These are phyloP conservation scores for Leccinum subfulvum DNA, from an alignment of 1,284 basidiomycete genomes.

Conservation along the genomic window DNA sequence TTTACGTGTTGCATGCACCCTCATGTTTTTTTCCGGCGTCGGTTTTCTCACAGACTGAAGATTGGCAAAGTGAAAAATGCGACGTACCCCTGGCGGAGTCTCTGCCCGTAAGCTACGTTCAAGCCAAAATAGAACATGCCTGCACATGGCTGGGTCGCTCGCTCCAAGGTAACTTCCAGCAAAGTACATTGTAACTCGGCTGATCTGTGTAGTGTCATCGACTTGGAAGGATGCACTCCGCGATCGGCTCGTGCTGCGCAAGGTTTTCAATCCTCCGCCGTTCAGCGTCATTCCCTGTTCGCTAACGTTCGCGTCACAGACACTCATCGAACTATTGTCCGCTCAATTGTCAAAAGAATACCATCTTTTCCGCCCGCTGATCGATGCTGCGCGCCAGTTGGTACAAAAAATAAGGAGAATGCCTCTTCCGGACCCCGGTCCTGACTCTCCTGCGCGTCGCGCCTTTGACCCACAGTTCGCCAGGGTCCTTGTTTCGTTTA, in stretches of 20 bases:
- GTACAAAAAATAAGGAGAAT: conserved; percentile 20
- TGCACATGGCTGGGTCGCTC: conserved; percentile 50
- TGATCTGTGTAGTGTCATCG: conserved; percentile 34
- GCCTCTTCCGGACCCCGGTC: conserved; percentile 35
- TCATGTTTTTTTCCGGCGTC: conserved; percentile 10
- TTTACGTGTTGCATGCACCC: conserved; percentile 9
- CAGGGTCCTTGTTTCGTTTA: conserved; percentile 67
- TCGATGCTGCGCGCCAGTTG: conserved; percentile 23
- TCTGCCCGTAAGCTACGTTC: conserved; percentile 57
- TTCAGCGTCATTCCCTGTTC: neutral
- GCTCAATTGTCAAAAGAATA: conserved; percentile 30
- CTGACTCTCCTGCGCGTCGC: conserved; percentile 49
- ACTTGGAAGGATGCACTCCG: conserved; percentile 50
- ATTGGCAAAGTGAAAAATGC: conserved; percentile 85
- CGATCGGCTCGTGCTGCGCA: conserved; percentile 56
- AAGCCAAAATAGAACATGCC: conserved; percentile 60
- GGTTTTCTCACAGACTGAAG: conserved; percentile 64
- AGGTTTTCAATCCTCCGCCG: conserved; percentile 37
- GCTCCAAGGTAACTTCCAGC: conserved; percentile 36
- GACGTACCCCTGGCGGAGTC: conserved; percentile 77
- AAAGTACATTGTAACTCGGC: neutral
- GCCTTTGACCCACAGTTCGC: conserved; percentile 73
- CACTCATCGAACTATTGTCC: conserved; percentile 49
- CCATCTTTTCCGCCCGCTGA: conserved; percentile 15
- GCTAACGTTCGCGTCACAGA: conserved; percentile 16